A percentile compares a stretch with the other conserved stretches of the same genome.
These are phyloP conservation scores for Saccharomycopsis olivae DNA, from an alignment of 805 yeast species.

Conservation along the genomic window DNA sequence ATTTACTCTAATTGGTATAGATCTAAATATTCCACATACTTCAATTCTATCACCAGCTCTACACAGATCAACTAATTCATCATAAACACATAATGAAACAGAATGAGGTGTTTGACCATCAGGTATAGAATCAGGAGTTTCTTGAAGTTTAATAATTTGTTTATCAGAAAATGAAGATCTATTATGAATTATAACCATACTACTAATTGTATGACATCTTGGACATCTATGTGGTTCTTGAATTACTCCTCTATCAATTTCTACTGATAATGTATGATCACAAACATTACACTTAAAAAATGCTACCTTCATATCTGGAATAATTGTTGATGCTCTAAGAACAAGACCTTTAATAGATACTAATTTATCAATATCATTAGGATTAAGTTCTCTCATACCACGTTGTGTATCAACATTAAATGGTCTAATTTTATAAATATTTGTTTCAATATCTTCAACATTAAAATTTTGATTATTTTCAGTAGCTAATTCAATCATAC, in stretches of 20 bases:
- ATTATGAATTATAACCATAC: constrained; percentile 87
- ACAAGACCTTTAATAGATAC: constrained; percentile 88
- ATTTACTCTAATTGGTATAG: constrained; percentile 83
- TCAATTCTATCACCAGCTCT: constrained; percentile 96
- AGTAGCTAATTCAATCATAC: constrained; percentile 63
- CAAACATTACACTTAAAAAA: constrained; percentile 93
- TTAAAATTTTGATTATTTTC: constrained; percentile 42
- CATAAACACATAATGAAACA: constrained; percentile 86
- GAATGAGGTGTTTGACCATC: constrained; percentile 99
- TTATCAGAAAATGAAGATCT: constrained; percentile 90
- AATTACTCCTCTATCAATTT: constrained; percentile 88
- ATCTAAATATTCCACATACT: constrained; percentile 90
- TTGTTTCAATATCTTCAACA: constrained; percentile 63
- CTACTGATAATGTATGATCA: constrained; percentile 84
- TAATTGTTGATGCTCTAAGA: constrained; percentile 76
- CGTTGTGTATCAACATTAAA: constrained; percentile 60
- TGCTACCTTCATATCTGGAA: constrained; percentile 97
- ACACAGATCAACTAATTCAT: constrained; percentile 87
- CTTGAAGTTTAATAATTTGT: constrained; percentile 89
- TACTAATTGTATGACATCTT: constrained; percentile 76
- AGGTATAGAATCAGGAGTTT: constrained; percentile 92
- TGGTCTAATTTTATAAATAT: constrained; percentile 81
- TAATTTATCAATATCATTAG: constrained; percentile 87
- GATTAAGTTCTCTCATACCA: constrained; percentile 90
- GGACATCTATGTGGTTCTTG: constrained; percentile 92